These are phyloP conservation scores for Artomyces pyxidatus DNA, from an alignment of 768 basidiomycete genomes.

Conservation along the genomic window DNA sequence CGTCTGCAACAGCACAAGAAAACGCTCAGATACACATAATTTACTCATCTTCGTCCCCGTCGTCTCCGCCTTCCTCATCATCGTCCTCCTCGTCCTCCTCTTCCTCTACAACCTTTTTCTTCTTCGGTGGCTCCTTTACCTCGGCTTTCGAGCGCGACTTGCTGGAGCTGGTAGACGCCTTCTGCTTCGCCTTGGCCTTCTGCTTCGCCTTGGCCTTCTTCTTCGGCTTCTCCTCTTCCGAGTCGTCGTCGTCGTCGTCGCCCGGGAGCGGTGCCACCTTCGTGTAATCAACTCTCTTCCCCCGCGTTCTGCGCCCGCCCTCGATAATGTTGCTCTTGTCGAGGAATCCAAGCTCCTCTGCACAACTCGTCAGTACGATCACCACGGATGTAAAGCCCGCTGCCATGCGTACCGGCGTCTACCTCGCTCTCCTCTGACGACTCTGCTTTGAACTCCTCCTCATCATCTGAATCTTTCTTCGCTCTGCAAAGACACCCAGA, in stretches of 20 bases:
- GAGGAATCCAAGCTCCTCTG: slow-evolving; percentile 20
- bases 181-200: neutral
- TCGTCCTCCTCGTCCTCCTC: slow-evolving; percentile 32
- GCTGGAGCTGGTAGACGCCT: neutral
- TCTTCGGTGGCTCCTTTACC: slow-evolving; percentile 28
- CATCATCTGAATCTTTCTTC: slow-evolving; percentile 12
- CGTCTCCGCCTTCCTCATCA: slow-evolving; percentile 22
- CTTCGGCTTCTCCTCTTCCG: slow-evolving; percentile 40
- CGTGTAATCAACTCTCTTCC: slow-evolving; percentile 20
- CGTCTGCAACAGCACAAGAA: slow-evolving; percentile 16
- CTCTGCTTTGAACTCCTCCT: slow-evolving; percentile 20
- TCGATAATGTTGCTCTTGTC: slow-evolving; percentile 16
- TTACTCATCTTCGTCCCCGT: slow-evolving; percentile 25
- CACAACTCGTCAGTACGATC: neutral
- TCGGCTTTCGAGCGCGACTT: slow-evolving; percentile 5
- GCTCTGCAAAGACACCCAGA: neutral
- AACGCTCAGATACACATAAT: slow-evolving; percentile 19
- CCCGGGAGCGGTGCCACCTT: slow-evolving; percentile 20
- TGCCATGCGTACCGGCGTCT: slow-evolving; percentile 18
- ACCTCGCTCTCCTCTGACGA: slow-evolving; percentile 15
- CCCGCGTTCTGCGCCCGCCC: slow-evolving; percentile 21
- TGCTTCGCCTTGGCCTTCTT: slow-evolving; percentile 33
- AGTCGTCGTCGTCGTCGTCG: slow-evolving; percentile 31
- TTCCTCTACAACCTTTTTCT: slow-evolving; percentile 32
- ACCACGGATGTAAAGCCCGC: neutral